Conservation (phyloP, 2,329 filamentous ascomycete species). For the Paecilomyces variotii region DNA sequence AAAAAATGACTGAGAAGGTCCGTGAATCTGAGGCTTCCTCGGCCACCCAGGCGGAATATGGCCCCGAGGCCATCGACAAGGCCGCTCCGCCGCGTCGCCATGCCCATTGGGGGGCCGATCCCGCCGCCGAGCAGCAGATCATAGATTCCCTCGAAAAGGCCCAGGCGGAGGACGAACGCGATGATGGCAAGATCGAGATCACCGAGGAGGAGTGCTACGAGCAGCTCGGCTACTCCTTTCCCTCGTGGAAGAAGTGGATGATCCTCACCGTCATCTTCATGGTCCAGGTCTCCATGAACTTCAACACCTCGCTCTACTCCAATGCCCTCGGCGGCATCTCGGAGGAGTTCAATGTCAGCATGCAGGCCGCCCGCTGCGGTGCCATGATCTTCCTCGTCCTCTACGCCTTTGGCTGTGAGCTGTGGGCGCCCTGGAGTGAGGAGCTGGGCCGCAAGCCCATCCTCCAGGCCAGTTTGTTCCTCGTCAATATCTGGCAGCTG, state of each 20-base stretch:
- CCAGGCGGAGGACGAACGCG: conserved; percentile 10
- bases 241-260: conserved; percentile 60
- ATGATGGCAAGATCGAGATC: conserved; percentile 26
- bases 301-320: conserved; percentile 67
- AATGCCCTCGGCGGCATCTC: conserved; percentile 60
- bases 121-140: neutral
- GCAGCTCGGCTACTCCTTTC: conserved; percentile 56
- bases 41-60: conserved; percentile 21
- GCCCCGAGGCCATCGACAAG: conserved; percentile 13
- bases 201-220: conserved; percentile 56
- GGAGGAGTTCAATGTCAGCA: conserved; percentile 59
- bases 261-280: conserved; percentile 66
- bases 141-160: conserved; percentile 4
- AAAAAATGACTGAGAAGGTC: conserved; percentile 13
- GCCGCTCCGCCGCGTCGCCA: conserved; percentile 7
- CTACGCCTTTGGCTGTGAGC: conserved; percentile 79
- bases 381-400: conserved; percentile 70
- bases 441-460: conserved; percentile 72
- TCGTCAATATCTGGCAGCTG: conserved; percentile 72
- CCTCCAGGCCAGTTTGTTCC: conserved; percentile 61
- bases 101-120: conserved; percentile 8
- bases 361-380: conserved; percentile 62
- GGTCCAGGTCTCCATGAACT: conserved; percentile 70
- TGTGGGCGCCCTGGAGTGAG: conserved; percentile 84
- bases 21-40: conserved; percentile 26